Base-by-base conservation (phyloP, 2,329 filamentous ascomycete species). In the Verticillium alfalfae region DNA sequence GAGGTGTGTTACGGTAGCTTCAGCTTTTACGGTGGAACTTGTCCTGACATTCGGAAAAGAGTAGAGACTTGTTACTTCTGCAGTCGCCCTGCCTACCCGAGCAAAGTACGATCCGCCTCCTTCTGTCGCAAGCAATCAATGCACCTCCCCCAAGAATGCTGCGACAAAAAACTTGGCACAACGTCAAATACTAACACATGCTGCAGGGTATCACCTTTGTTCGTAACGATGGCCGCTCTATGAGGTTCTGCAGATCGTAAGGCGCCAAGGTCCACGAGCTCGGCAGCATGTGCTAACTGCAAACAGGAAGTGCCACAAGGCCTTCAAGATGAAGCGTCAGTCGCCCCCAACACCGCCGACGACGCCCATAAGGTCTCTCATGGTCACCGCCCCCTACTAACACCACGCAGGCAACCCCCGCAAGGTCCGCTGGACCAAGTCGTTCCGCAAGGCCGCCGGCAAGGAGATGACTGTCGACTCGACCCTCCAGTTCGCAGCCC, bases 341-440 rank as follows among this genome's bases (percentile, higher is more conserved):
- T 49, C 39, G 15, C 39, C 9, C 45, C 45, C 45, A n/a, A 18
- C 45, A 10, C 45, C 18, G n/a, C 6, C n/a, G 18, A 26, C 45
- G 45, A 12, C 45, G 22, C 45, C 45, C n/a, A 2, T 18, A 18
- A 49, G 18, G 39, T 1, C 8, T 16, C 39, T 9, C 39, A 45
- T 8, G 7, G 8, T 16, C 39, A 8, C 16, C 15, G 16, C n/a
- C 18, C n/a, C 45, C 5, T 22, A 49, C 45, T 49, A 18, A 49
- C 45, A 49, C 45, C n/a, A 1, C 18, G 7, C 45, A 49, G 45
- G 45, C 68, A 97, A 98, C 80, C 93, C 94, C 39, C 88, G 94
- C 75, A 97, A 97, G 78, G 86, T 98, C 70, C 95, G 93, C 78
- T 97, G 94, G 95, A 97, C 94, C 65, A 97, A 97, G 83, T 88